Conservation (phyloP, 2,329 filamentous ascomycete species). For the Sporothrix euskadiensis region DNA sequence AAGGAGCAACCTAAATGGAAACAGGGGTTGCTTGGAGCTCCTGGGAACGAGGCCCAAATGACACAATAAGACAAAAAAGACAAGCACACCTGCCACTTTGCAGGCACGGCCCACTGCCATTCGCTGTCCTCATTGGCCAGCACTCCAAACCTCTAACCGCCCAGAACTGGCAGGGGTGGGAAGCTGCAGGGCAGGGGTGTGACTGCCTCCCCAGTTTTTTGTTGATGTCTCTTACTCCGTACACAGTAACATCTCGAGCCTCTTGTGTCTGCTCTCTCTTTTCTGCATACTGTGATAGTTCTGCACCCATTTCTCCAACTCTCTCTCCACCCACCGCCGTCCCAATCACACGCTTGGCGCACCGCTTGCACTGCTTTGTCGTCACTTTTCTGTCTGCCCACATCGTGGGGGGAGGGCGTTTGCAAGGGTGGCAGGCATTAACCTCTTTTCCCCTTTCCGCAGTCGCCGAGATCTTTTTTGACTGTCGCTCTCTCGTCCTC, state of each 20-base stretch:
- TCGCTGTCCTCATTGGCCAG: conserved; percentile 12
- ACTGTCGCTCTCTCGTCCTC: neutral
- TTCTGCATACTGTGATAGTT: neutral
- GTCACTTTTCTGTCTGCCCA: neutral
- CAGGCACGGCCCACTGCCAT: neutral
- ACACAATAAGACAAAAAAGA: neutral
- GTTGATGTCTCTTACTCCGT: neutral
- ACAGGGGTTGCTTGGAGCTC: conserved; percentile 19
- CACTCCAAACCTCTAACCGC: conserved; percentile 20
- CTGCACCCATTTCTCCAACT: neutral
- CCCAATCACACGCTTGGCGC: conserved; percentile 19
- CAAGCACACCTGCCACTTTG: conserved; percentile 8
- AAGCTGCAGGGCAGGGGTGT: conserved; percentile 18
- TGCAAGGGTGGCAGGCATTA: neutral
- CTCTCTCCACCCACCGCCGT: conserved; percentile 5
- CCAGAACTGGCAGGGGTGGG: conserved; percentile 6
- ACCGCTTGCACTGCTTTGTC: neutral
- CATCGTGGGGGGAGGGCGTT: neutral
- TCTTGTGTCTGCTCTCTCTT: neutral
- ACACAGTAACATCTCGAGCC: neutral
- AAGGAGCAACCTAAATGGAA: conserved; percentile 16
- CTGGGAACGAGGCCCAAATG: conserved; percentile 2
- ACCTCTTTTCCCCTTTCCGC: neutral
- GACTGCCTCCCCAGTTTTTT: conserved; percentile 9
- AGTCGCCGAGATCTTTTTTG: neutral